Conservation (phyloP, 192 early-diverging fungal genomes). For the Lobosporangium transversale region DNA sequence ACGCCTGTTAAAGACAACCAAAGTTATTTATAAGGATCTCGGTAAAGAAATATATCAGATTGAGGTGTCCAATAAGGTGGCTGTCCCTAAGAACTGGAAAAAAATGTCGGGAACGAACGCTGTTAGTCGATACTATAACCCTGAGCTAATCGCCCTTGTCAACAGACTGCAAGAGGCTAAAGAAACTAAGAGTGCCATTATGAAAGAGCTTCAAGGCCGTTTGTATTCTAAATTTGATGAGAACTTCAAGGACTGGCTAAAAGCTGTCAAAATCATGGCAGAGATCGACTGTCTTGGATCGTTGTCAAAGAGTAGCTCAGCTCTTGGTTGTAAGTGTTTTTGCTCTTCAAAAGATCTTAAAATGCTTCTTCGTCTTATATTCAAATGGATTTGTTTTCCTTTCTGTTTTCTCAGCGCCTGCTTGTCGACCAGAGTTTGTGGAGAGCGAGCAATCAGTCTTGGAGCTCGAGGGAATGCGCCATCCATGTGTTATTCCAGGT, state of each 20-base stretch:
- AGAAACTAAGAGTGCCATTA: slow-evolving; percentile 80
- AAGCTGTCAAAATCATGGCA: slow-evolving; percentile 76
- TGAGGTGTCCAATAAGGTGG: slow-evolving; percentile 81
- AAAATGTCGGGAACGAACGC: slow-evolving; percentile 82
- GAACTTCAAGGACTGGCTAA: slow-evolving; percentile 76
- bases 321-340: slow-evolving; percentile 68
- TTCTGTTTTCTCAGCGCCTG: slow-evolving; percentile 60
- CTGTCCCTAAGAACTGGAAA: slow-evolving; percentile 82
- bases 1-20: slow-evolving; percentile 64
- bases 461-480: slow-evolving; percentile 90
- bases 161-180: slow-evolving; percentile 80
- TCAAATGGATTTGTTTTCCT: background rate
- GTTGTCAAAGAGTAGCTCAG: slow-evolving; percentile 70
- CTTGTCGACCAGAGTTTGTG: slow-evolving; percentile 89
- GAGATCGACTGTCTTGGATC: slow-evolving; percentile 90
- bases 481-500: slow-evolving; percentile 87
- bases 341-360: no score
- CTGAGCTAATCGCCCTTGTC: slow-evolving; percentile 69
- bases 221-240: slow-evolving; percentile 90
- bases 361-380: no score
- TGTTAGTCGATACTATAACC: slow-evolving; percentile 87
- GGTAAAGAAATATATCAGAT: slow-evolving; percentile 97
- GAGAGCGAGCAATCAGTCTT: slow-evolving; percentile 70
- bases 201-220: slow-evolving; percentile 75
- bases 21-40: slow-evolving; percentile 85